phyloP scores from a whole-genome alignment of 2,329 filamentous ascomycete species.

The Periglandula ipomoeae region DNA sequence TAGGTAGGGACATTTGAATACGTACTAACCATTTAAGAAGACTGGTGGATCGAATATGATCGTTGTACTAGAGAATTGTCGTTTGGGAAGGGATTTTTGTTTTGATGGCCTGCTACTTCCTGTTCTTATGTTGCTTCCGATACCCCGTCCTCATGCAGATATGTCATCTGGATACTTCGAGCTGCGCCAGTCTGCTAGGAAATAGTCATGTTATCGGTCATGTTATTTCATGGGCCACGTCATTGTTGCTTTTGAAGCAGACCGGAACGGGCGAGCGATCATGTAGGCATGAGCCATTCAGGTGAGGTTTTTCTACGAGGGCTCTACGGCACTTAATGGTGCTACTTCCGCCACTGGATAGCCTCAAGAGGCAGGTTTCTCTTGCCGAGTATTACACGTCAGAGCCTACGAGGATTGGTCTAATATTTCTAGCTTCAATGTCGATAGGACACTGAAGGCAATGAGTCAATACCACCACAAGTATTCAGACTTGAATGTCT shows the following conservation, averaged over 20 bases:
- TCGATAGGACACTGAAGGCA: background rate
- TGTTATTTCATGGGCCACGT: background rate
- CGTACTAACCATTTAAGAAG: background rate
- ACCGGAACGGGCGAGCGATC: background rate
- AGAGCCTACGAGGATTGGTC: background rate
- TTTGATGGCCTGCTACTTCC: background rate
- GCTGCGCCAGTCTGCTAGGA: background rate
- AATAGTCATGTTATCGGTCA: background rate
- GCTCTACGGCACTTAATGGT: too few species aligned
- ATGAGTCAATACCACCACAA: background rate
- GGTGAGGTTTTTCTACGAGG: background rate
- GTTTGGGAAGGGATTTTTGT: background rate
- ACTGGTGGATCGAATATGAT: background rate
- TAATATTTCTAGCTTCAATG: background rate
- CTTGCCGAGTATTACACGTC: background rate
- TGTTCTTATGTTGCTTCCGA: background rate
- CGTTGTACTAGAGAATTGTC: background rate
- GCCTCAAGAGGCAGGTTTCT: too few species aligned
- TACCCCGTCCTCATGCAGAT: background rate
- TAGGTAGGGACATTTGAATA: conserved; percentile 2
- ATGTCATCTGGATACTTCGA: background rate
- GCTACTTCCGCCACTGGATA: too few species aligned
- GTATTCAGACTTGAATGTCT: background rate
- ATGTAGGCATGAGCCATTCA: background rate
- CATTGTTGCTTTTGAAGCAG: background rate